Percentiles rank a stretch among this genome's conserved stretches.
Evolutionary conservation across 2,329 filamentous ascomycete species (phyloP).

Genomic region (Penicillium palitans): DNA sequence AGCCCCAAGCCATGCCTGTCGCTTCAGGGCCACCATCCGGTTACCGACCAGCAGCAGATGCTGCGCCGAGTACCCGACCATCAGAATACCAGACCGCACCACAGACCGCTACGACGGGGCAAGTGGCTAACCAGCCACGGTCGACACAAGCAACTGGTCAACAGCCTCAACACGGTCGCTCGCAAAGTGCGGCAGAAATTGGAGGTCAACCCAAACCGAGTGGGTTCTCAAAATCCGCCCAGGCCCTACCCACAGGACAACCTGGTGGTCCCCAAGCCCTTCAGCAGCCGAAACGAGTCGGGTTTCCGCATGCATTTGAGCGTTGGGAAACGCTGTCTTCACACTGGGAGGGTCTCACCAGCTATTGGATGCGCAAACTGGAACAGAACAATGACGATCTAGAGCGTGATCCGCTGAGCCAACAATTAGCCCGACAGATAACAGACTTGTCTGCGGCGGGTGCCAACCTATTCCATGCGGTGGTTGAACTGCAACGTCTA

Average conservation of each 20-base stretch:
- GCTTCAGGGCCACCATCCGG: conserved; percentile 9
- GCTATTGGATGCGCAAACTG: conserved; percentile 92
- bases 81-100: conserved; percentile 20
- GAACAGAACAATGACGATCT: conserved; percentile 89
- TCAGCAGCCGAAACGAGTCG: conserved; percentile 54
- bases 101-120: conserved; percentile 4
- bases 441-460: conserved; percentile 96
- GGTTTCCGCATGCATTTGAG: conserved; percentile 95
- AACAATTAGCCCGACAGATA: conserved; percentile 89
- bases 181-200: conserved; percentile 22
- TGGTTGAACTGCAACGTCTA: conserved; percentile 90
- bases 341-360: conserved; percentile 96
- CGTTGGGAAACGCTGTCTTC: conserved; percentile 96
- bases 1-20: conserved; percentile 10
- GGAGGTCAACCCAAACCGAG: conserved; percentile 21
- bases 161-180: conserved; percentile 22
- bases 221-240: conserved; percentile 28
- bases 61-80: conserved; percentile 16
- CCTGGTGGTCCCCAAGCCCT: conserved; percentile 31
- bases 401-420: conserved; percentile 75
- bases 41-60: conserved; percentile 17
- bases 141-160: conserved; percentile 21
- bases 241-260: conserved; percentile 29
- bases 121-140: conserved; percentile 18
- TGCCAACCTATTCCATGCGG: conserved; percentile 94